A percentile compares a stretch with the other conserved stretches of the same genome.
Conservation (phyloP, 2,329 filamentous ascomycete species). For the Penicillium nordicum region DNA sequence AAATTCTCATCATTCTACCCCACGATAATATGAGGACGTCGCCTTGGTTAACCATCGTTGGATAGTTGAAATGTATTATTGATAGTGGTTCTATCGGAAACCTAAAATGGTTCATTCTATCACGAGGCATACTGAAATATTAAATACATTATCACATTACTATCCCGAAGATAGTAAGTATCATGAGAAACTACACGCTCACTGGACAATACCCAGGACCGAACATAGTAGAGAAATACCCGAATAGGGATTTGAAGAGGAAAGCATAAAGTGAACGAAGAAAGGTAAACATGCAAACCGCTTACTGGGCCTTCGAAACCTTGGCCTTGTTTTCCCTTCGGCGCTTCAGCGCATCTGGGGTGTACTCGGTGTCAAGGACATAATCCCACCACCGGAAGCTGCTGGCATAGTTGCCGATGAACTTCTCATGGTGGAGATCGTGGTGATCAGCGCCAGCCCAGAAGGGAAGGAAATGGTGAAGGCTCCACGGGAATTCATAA, state of each 20-base stretch:
- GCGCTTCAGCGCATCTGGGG: slow-evolving; percentile 77
- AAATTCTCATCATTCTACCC: too few species aligned
- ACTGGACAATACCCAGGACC: not conserved
- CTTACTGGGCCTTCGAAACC: slow-evolving; percentile 27
- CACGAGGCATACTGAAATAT: not conserved
- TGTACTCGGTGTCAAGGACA: slow-evolving; percentile 86
- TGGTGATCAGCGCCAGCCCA: slow-evolving; percentile 98
- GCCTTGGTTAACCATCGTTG: too few species aligned
- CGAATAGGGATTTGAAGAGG: not conserved
- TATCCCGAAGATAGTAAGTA: not conserved
- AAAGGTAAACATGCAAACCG: not conserved
- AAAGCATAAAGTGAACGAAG: not conserved
- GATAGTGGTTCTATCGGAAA: not conserved
- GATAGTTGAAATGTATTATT: not conserved
- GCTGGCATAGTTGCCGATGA: slow-evolving; percentile 96
- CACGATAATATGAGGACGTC: too few species aligned
- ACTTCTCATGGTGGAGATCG: slow-evolving; percentile 95
- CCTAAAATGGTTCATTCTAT: not conserved
- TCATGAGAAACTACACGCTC: not conserved
- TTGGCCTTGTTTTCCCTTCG: slow-evolving; percentile 61
- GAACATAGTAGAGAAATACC: not conserved
- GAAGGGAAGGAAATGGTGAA: slow-evolving; percentile 94
- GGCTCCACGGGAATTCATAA: slow-evolving; percentile 96
- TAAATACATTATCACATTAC: slow-evolving; percentile 6
- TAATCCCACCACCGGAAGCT: slow-evolving; percentile 99